A percentile compares a stretch with the other conserved stretches of the same genome.
Evolutionary conservation across 495 filamentous ascomycete genomes (phyloP).

Genomic region (Xylaria acuta): DNA sequence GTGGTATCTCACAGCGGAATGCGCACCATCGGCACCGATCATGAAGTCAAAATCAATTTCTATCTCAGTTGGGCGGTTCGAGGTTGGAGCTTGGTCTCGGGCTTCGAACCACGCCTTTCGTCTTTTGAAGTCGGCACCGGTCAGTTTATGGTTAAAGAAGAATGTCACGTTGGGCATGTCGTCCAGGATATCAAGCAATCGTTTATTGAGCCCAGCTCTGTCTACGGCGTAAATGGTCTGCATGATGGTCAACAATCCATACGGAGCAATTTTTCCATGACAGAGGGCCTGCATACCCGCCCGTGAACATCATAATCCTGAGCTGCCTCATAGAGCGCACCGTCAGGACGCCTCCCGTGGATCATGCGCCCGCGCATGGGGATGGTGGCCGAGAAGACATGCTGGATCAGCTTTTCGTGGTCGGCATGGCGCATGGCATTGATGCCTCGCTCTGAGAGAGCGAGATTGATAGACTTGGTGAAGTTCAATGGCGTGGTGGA

Average conservation of each 20-base stretch:
- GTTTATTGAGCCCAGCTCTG: conserved; percentile 81
- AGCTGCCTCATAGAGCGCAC: conserved; percentile 73
- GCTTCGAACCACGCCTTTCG: conserved; percentile 88
- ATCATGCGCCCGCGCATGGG: conserved; percentile 99
- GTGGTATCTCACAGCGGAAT: conserved; percentile 86
- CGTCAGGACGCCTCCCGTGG: conserved; percentile 70
- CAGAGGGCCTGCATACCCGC: conserved; percentile 60
- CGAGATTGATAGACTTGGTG: conserved; percentile 96
- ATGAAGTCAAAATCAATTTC: conserved; percentile 87
- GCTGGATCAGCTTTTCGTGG: conserved; percentile 68
- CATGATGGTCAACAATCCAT: background rate
- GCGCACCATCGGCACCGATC: conserved; percentile 95
- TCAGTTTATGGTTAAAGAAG: conserved; percentile 90
- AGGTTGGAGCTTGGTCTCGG: conserved; percentile 39
- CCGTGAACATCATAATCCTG: conserved; percentile 93
- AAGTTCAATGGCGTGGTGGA: conserved; percentile 90
- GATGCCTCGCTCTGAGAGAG: conserved; percentile 92
- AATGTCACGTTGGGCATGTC: conserved; percentile 84
- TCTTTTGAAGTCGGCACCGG: conserved; percentile 78
- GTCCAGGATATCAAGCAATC: conserved; percentile 84
- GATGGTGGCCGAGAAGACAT: conserved; percentile 76
- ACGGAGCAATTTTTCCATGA: background rate
- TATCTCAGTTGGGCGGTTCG: conserved; percentile 55
- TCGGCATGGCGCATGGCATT: conserved; percentile 76
- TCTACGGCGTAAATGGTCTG: conserved; percentile 66